phyloP scores from a whole-genome alignment of 2,329 filamentous ascomycete genomes.

The Penicillium sp. region DNA sequence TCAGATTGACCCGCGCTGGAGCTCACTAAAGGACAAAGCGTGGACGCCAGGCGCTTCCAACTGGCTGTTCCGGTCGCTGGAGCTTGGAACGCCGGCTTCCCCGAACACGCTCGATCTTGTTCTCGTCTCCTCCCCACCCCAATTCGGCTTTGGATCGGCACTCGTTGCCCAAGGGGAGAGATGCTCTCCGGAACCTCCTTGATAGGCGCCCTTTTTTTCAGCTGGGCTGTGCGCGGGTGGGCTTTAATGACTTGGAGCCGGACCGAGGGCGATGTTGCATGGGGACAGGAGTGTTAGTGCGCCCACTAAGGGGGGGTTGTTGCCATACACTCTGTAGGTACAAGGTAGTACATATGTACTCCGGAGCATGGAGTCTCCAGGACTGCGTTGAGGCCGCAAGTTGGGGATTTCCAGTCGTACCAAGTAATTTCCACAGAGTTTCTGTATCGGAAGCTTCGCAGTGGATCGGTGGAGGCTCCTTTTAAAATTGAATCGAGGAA shows the following conservation, averaged over 20 bases:
- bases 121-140: conserved; percentile 14
- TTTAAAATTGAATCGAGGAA: conserved; percentile 12
- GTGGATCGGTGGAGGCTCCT: conserved; percentile 33
- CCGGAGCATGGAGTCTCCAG: too few relatives aligned
- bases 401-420: too few relatives aligned
- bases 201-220: conserved; percentile 1
- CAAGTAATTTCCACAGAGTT: neutral
- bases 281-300: too few relatives aligned
- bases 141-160: conserved; percentile 26
- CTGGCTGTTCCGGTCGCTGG: conserved; percentile 1
- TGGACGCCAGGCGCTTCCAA: neutral
- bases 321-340: too few relatives aligned
- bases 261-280: too few relatives aligned
- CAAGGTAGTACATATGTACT: too few relatives aligned
- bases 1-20: conserved; percentile 9
- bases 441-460: conserved; percentile 5
- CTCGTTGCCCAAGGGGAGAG: conserved; percentile 1
- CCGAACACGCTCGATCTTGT: conserved; percentile 22
- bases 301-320: too few relatives aligned
- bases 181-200: neutral
- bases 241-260: too few relatives aligned
- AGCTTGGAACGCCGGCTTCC: conserved; percentile 4
- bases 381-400: too few relatives aligned
- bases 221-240: conserved; percentile 4
- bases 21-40: conserved; percentile 6